These are phyloP conservation scores for Saccharomycopsis selenospora DNA, from an alignment of 805 yeast species.

Conservation along the genomic window DNA sequence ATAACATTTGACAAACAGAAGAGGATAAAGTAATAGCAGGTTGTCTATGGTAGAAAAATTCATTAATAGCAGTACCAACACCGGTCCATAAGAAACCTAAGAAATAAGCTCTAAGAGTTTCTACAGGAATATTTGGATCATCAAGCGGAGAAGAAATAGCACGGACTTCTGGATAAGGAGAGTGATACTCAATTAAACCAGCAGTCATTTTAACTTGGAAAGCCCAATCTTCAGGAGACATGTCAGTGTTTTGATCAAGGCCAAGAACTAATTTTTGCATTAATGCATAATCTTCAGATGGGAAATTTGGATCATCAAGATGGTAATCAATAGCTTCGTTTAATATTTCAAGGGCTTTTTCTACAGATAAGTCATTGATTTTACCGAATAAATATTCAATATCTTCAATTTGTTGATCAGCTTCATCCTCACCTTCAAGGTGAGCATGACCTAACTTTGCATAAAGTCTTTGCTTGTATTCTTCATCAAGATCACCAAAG, in stretches of 20 bases:
- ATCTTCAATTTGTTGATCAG: conserved; percentile 11
- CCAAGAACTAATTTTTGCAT: conserved; percentile 28
- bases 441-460: conserved; percentile 22
- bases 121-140: conserved; percentile 41
- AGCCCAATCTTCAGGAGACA: conserved; percentile 24
- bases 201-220: conserved; percentile 29
- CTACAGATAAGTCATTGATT: conserved; percentile 30
- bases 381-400: conserved; percentile 32
- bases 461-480: conserved; percentile 24
- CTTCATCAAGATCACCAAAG: conserved; percentile 23
- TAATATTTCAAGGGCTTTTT: conserved; percentile 36
- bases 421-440: conserved; percentile 7
- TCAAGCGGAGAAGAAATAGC: conserved; percentile 49
- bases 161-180: conserved; percentile 64
- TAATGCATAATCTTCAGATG: conserved; percentile 31
- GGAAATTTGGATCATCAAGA: conserved; percentile 42
- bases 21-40: conserved; percentile 41
- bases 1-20: conserved; percentile 39
- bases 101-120: conserved; percentile 38
- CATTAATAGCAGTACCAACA: conserved; percentile 48
- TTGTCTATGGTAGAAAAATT: conserved; percentile 49
- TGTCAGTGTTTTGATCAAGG: conserved; percentile 22
- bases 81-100: conserved; percentile 40
- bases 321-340: conserved; percentile 35
- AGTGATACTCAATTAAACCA: conserved; percentile 35